A percentile compares a stretch with the other conserved stretches of the same genome.
These are phyloP conservation scores for Afroboletus lepidellus DNA, from an alignment of 1,284 basidiomycete genomes.

Conservation along the genomic window DNA sequence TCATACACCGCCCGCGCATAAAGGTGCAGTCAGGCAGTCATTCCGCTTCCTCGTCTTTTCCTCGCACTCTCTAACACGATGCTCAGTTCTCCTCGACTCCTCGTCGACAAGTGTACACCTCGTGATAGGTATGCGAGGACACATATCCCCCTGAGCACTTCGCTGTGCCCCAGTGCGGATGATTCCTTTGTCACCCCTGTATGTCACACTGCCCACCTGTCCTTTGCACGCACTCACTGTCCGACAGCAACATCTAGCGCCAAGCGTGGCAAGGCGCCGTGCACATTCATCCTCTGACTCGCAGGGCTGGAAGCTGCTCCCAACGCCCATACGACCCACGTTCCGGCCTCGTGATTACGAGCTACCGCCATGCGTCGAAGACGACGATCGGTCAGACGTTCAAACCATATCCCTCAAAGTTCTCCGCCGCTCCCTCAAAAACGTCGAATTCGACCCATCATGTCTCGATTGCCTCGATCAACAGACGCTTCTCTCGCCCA, in stretches of 20 bases:
- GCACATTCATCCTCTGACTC: constrained; percentile 34
- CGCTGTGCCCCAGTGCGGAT: constrained; percentile 30
- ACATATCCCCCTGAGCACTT: constrained; percentile 27
- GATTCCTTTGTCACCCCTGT: constrained; percentile 27
- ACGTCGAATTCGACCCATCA: constrained; percentile 34
- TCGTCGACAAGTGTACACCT: constrained; percentile 35
- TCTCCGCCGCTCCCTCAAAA: constrained; percentile 32
- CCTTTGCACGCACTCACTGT: background rate
- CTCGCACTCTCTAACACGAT: constrained; percentile 14
- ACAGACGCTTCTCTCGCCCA: constrained; percentile 35
- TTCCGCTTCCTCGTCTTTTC: background rate
- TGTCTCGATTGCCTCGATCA: constrained; percentile 36
- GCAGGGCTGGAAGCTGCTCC: constrained; percentile 32
- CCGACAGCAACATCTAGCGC: constrained; percentile 16
- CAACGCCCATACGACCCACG: constrained; percentile 33
- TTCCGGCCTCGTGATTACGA: constrained; percentile 35
- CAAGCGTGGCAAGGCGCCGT: constrained; percentile 25
- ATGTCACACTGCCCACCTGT: background rate
- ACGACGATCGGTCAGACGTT: constrained; percentile 27
- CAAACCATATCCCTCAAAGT: constrained; percentile 33
- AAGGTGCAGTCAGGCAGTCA: constrained; percentile 15
- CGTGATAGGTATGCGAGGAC: constrained; percentile 35
- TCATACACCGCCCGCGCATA: constrained; percentile 23
- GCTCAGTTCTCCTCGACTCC: constrained; percentile 29
- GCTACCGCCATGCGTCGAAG: constrained; percentile 29